Evolutionary conservation across 805 yeast genomes (phyloP), one percentile per base, ranked within the genome.

Genomic region (Starmerella stigmatis): DNA sequence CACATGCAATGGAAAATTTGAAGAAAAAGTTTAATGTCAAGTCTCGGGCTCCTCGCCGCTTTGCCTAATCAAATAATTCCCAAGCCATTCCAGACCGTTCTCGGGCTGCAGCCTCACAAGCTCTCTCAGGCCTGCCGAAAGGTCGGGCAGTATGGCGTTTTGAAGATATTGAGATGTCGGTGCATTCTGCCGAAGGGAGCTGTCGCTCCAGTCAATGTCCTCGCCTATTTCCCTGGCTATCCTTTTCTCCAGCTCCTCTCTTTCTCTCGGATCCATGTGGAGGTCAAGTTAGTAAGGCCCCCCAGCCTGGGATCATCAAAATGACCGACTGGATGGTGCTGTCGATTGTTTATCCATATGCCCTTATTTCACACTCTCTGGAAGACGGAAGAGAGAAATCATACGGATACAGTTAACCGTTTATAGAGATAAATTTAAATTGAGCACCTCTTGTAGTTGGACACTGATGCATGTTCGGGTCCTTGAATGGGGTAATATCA

Each of bases 111-210:
- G 15, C 31, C 13, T 28, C 4, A 25, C 45, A 4, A 47, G 32
- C 29, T 39, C 40, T 4, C 50, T 32, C 21, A 44, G 41, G 3
- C 50, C 50, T 13, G 36, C 25, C 3, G 43, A 19, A 4, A 47
- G 36, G 6, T 39, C 21, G 1, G 50, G 50, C 27, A 47, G 20
- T 7, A 47, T 19, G 2, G 45, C 27, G 20, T 19, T 21, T 30
- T 47, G 47, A 6, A 47, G 37, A 26, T 47, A 47, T 36, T 47
- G 50, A 11, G 19, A 15, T 3, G 47, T 29, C 6, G 50, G 50
- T 1, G 50, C 50, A 3, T n/a, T 8, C 5, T 11, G 15, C 12
- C 47, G 41, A 8, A 19, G 28, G 2, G 31, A 26, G 4, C 4
- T 2, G 10, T 35, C 23, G 35, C 12, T 21, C 50, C 50, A 47